Evolutionary conservation across 2,329 filamentous ascomycete genomes (phyloP), one percentile per base, ranked within the genome.

Genomic region (Trichoderma sp.): DNA sequence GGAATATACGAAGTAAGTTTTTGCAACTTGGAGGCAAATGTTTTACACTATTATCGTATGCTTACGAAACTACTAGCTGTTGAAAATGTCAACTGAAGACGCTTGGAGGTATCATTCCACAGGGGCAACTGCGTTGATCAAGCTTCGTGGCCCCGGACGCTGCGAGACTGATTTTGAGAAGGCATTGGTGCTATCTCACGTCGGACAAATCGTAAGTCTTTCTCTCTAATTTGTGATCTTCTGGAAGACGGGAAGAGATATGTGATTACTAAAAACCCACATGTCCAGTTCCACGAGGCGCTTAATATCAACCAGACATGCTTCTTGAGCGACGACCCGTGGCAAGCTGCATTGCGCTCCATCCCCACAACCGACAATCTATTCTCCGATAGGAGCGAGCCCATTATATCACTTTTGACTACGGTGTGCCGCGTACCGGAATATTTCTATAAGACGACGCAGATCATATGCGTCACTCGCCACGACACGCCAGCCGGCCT

Each of bases 161-260:
- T 71, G 61, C 24, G 21, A 63, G 5, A 71, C 43, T 2, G 69
- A 71, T 32, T 71, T 71, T 5, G 69, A 71, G 24, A 71, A 71
- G n/a, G 69, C 39, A 28, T 43, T 71, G 24, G 18, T 71, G 18
- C 47, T 65, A 36, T 71, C 69, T 14, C 69, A 71, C 7, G 43
- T 71, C 24, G 69, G 69, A n/a, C 69, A 71, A 47, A 71, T 71
- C 7, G 69, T 71, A 71, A 62, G 66, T n/a, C 47, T 24, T 21
- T 2, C 53, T n/a, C 15, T 28, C n/a, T 21, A 24, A n/a, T 34
- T 7, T 36, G 8, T 8, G 4, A 51, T 24, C n/a, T 51, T 12
- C 47, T 2, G 11, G 21, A n/a, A 12, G 18, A 12, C 11, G 9
- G 4, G 32, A 26, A n/a, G 32, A 11, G 18, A 30, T 8, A 30